Percentiles rank a stretch among this genome's conserved stretches.
Evolutionary conservation across 2,329 filamentous ascomycete genomes (phyloP).

Genomic region (Botrytis deweyae): DNA sequence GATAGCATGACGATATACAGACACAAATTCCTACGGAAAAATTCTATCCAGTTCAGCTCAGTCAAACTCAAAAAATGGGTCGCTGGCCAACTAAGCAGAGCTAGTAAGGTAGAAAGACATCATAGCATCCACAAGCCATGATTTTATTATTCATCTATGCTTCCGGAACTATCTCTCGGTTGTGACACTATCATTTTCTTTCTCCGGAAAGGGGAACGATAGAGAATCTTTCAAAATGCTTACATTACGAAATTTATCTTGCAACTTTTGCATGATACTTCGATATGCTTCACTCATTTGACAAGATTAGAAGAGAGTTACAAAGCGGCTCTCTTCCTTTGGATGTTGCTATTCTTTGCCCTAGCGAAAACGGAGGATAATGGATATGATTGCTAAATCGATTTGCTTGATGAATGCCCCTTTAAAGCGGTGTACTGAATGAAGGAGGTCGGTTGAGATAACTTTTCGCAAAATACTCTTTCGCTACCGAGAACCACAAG

Average conservation of each 20-base stretch:
- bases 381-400: neutral
- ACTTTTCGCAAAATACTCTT: neutral
- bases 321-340: neutral
- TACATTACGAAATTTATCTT: neutral
- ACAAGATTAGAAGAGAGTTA: neutral
- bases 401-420: neutral
- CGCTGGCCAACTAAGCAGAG: neutral
- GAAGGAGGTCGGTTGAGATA: neutral
- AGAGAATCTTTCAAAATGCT: neutral
- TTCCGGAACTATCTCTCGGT: neutral
- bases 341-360: neutral
- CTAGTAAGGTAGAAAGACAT: conserved; percentile 4
- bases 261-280: neutral
- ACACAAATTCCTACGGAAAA: neutral
- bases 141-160: neutral
- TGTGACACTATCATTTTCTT: neutral
- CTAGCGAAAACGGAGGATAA: neutral
- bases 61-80: neutral
- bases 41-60: neutral
- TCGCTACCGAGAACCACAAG: neutral
- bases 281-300: neutral
- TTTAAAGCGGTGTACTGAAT: conserved; percentile 5
- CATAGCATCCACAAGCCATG: neutral
- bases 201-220: neutral
- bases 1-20: neutral